phyloP scores from a whole-genome alignment of 1,139 yeast genomes.

The Lodderomyces jiufengensis region DNA sequence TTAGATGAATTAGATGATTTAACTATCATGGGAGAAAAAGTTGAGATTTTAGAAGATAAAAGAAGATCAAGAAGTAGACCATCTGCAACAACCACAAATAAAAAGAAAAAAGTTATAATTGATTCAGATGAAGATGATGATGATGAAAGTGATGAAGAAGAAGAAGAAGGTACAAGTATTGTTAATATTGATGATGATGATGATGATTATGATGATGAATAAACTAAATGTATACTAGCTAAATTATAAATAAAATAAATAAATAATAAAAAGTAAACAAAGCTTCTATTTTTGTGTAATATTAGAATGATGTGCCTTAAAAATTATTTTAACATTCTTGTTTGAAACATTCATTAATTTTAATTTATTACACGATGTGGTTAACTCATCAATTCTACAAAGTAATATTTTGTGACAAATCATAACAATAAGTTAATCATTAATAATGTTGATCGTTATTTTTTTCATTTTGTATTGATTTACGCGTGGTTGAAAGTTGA shows the following conservation, averaged over 20 bases:
- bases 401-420: no score
- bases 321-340: no score
- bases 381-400: no score
- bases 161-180: slow-evolving; percentile 6
- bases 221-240: no score
- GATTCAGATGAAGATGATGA: slow-evolving; percentile 2
- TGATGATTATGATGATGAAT: slow-evolving; percentile 1
- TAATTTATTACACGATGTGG: no score
- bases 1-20: slow-evolving; percentile 17
- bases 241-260: not conserved
- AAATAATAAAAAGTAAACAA: not conserved
- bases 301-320: no score
- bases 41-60: slow-evolving; percentile 1
- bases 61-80: slow-evolving; percentile 2
- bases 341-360: no score
- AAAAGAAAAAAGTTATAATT: not conserved
- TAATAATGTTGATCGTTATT: no score
- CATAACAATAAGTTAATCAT: no score
- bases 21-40: slow-evolving; percentile 8
- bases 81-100: not conserved
- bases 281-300: no score
- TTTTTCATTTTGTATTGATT: no score
- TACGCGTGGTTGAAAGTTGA: no score
- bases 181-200: slow-evolving; percentile 2
- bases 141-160: slow-evolving; percentile 5